Conservation (phyloP, 176 grass and related monocot genomes). For the Avena insularis region DNA sequence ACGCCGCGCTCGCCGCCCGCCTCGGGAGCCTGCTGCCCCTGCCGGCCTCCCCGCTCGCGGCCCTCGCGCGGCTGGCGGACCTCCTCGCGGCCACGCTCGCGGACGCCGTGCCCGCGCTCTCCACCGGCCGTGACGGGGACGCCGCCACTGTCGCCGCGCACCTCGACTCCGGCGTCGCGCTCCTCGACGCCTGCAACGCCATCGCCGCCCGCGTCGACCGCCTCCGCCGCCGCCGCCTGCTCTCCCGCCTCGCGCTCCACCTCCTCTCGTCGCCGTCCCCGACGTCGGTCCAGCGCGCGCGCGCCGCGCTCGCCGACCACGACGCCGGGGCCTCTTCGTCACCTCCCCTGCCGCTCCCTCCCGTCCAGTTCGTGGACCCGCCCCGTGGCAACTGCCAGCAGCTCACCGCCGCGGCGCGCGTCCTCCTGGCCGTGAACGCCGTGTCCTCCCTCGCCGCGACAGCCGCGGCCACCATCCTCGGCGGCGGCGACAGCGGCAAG, state of each 20-base stretch:
- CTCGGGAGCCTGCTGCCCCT: slow-evolving; percentile 43
- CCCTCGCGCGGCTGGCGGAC: slow-evolving; percentile 45
- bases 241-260: slow-evolving; percentile 71
- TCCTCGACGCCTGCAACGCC: no score
- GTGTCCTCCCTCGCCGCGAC: slow-evolving; percentile 55
- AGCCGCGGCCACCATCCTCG: slow-evolving; percentile 50
- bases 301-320: slow-evolving; percentile 37
- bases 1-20: slow-evolving; percentile 47
- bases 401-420: slow-evolving; percentile 44
- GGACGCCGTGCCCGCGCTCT: slow-evolving; percentile 42
- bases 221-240: slow-evolving; percentile 38
- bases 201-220: no score
- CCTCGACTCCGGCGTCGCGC: no score
- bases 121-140: slow-evolving; percentile 36
- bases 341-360: slow-evolving; percentile 31
- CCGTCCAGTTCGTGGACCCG: slow-evolving; percentile 37
- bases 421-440: slow-evolving; percentile 63
- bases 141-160: not conserved
- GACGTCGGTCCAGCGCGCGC: slow-evolving; percentile 31
- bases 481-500: slow-evolving; percentile 41
- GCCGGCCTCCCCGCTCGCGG: slow-evolving; percentile 47
- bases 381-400: slow-evolving; percentile 16
- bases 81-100: slow-evolving; percentile 62
- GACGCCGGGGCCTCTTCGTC: not conserved
- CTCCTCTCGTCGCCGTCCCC: slow-evolving; percentile 38